A percentile compares a stretch with the other conserved stretches of the same genome.
Evolutionary conservation across 345 rosid species (phyloP).

Genomic region (Firmiana major): DNA sequence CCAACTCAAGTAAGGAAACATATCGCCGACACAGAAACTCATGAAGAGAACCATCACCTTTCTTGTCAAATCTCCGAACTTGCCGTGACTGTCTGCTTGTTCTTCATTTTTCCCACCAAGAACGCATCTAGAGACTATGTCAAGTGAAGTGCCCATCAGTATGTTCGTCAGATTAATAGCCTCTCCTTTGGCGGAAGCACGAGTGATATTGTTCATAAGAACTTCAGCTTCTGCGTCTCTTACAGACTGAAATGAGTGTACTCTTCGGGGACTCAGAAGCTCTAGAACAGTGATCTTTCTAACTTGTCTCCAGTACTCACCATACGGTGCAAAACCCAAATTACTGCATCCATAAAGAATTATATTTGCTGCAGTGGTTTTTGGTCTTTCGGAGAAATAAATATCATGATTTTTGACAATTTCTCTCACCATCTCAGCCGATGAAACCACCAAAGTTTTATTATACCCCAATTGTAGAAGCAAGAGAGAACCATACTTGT

Average conservation of each 20-base stretch:
- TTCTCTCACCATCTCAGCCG: neutral
- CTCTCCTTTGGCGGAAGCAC: neutral
- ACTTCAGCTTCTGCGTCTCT: conserved; percentile 1
- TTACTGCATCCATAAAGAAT: neutral
- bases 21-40: neutral
- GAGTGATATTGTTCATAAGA: neutral
- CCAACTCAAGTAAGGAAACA: conserved; percentile 11
- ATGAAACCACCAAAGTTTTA: neutral
- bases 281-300: neutral
- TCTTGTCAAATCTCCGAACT: neutral
- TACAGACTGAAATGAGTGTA: neutral
- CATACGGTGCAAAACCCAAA: neutral
- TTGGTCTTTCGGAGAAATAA: neutral
- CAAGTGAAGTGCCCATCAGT: neutral
- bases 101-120: neutral
- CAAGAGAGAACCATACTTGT: neutral
- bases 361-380: neutral
- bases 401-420: neutral
- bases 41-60: neutral
- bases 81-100: neutral
- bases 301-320: conserved; percentile 16
- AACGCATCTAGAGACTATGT: neutral
- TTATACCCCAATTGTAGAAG: neutral
- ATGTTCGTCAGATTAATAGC: neutral
- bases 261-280: conserved; percentile 4